Base-by-base conservation (phyloP, 805 yeast genomes). In the Cyberlindnera xishuangbannaensis region DNA sequence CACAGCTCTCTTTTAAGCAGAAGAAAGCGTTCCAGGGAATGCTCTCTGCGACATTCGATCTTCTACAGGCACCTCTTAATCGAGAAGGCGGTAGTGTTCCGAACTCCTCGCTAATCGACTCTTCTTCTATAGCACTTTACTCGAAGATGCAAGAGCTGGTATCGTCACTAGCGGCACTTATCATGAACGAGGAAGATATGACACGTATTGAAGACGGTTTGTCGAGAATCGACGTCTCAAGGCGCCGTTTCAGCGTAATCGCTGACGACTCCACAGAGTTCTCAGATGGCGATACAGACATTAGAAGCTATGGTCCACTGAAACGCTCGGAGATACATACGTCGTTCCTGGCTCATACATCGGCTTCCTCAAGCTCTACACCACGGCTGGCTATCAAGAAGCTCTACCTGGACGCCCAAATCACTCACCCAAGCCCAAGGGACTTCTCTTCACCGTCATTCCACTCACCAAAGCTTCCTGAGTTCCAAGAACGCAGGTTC, bases 121-220 rank as follows among this genome's bases (percentile, higher is more conserved):
- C 47, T 1, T 49, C 58, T 2, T 44, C 56, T 10, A 28, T 49
- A 5, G 43, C 41, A 7, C 30, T 60, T 4, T 55, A 51, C 30
- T 43, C 55, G n/a, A 48, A 46, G 33, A 52, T 62, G 45, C 67
- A 63, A 34, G 46, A 34, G 11, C 35, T 59, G 21, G 56, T 63
- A 3, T 46, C 51, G 22, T 37, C 61, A 1, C 33, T 61, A 28
- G 56, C 64, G 6, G 48, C 56, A 7, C 38, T 60, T 31, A 49
- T 61, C 11, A 54, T 60, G 51, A 41, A 47, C 20, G 52, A 45
- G 15, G 49, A 44, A 5, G 54, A 45, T 12, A 32, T 30, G 6
- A 24, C 42, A 13, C 29, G 31, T 15, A 15, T 34, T 10, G 42
- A 40, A 11, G 44, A 41, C 2, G 34, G 35, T 14, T 25, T 24